Evolutionary conservation across 306 rosid species (phyloP), one percentile per base, ranked within the genome.

Genomic region (Alnus glutinosa): DNA sequence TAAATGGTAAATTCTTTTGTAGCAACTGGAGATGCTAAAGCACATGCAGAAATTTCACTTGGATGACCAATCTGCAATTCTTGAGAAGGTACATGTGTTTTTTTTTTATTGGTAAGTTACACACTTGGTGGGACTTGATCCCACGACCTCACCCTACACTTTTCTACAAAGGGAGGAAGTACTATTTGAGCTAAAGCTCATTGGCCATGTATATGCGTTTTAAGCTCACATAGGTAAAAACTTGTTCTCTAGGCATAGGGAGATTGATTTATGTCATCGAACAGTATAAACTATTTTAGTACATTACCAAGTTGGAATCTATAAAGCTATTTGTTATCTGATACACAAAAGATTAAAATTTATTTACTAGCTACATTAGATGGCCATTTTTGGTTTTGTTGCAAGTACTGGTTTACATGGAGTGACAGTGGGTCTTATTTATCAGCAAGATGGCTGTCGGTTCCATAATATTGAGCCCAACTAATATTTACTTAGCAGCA

Each of bases 21-120:
- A 94, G 98, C 98, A 94, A 88, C 83, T 92, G 62, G 97, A 90
- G 90, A 94, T 89, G 97, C 88, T 94, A 74, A 86, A 81, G 87
- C 76, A 76, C 79, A 88, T 92, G 97, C 91, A 97, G 63, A 86
- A 89, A 72, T 88, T 82, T 84, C 86, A 86, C 77, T 75, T 89
- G 71, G 93, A 92, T 67, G 97, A 90, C 89, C 98, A 91, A 75
- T 89, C 89, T 73, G 89, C 93, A 49, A 86, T 92, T 64, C 92
- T 94, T 46, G 91, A 91, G 85, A 92, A 91, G 97, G 97, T 92
- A 83, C 68, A 46, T 9, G 23, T 2, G 37, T 34, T 34, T 34
- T 34, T 34, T 2, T 34, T 34, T 34, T 34, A 0, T 34, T 34
- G 37, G 37, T 34, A 34, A 34, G 37, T 34, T 34, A 34, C 37